Conservation (phyloP, 164 flowering plant species). For the Piper longum region DNA sequence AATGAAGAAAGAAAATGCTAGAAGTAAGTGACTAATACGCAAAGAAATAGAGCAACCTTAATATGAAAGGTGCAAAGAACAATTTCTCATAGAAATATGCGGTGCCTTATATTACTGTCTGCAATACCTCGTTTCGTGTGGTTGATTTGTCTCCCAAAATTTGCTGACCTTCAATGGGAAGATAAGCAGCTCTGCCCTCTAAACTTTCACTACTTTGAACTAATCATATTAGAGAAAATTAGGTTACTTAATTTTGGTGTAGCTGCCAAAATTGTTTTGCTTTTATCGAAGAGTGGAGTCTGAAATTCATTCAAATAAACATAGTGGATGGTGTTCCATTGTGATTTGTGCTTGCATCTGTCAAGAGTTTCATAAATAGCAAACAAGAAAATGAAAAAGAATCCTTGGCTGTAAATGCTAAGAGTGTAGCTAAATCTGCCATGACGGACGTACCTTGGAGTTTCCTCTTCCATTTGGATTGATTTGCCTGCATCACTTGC, state of each 20-base stretch:
- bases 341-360: conserved; percentile 28
- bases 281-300: conserved; percentile 27
- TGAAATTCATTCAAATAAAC: conserved; percentile 34
- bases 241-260: conserved; percentile 16
- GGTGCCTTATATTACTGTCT: too few relatives aligned
- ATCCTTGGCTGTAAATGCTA: neutral
- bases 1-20: neutral
- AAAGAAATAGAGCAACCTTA: neutral
- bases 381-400: conserved; percentile 1
- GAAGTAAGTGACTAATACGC: neutral
- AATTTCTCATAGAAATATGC: too few relatives aligned
- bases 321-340: conserved; percentile 49
- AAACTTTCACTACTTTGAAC: neutral
- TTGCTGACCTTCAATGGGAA: too few relatives aligned
- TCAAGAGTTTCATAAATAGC: conserved; percentile 9
- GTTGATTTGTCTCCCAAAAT: too few relatives aligned
- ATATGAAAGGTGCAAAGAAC: too few relatives aligned
- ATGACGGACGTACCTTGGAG: conserved; percentile 16
- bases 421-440: too few relatives aligned
- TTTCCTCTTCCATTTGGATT: conserved; percentile 19
- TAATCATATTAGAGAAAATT: neutral
- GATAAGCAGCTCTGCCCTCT: too few relatives aligned
- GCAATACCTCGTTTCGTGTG: too few relatives aligned
- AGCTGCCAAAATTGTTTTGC: conserved; percentile 10
- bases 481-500: conserved; percentile 11